These are phyloP conservation scores for Fusarium robinianum DNA, from an alignment of 2,329 filamentous ascomycete species.

Conservation along the genomic window DNA sequence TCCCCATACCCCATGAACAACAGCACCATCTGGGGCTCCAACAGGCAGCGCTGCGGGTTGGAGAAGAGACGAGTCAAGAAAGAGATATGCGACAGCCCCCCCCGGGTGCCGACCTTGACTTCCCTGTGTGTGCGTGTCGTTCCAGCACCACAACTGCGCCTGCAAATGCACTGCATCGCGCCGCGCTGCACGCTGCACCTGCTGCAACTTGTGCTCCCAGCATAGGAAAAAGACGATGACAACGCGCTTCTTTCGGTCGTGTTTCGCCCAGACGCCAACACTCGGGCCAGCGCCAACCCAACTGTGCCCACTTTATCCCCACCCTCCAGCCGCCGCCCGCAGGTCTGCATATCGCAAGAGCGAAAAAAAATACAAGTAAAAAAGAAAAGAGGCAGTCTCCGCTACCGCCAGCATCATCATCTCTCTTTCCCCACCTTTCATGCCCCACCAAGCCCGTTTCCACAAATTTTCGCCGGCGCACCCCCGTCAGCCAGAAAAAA, in stretches of 20 bases:
- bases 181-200: constrained; percentile 11
- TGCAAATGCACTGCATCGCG: constrained; percentile 10
- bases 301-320: not conserved
- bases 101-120: too few species aligned
- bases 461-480: constrained; percentile 13
- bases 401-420: constrained; percentile 24
- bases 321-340: constrained; percentile 6
- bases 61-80: too few species aligned
- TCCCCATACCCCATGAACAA: too few species aligned
- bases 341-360: constrained; percentile 11
- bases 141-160: constrained; percentile 17
- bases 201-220: not conserved
- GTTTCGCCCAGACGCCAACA: not conserved
- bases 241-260: not conserved
- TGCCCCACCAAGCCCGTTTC: constrained; percentile 22
- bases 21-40: too few species aligned
- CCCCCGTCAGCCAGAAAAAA: not conserved
- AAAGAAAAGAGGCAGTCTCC: constrained; percentile 12
- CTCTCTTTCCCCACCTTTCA: constrained; percentile 15
- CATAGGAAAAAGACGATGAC: constrained; percentile 1
- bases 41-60: too few species aligned
- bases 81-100: too few species aligned
- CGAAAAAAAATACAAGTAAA: not conserved
- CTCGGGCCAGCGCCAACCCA: too few species aligned
- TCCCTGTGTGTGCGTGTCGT: too few species aligned